These are phyloP conservation scores for Cryptosporidium tyzzeri DNA, from an alignment of 169 alveolate genomes.

Conservation along the genomic window DNA sequence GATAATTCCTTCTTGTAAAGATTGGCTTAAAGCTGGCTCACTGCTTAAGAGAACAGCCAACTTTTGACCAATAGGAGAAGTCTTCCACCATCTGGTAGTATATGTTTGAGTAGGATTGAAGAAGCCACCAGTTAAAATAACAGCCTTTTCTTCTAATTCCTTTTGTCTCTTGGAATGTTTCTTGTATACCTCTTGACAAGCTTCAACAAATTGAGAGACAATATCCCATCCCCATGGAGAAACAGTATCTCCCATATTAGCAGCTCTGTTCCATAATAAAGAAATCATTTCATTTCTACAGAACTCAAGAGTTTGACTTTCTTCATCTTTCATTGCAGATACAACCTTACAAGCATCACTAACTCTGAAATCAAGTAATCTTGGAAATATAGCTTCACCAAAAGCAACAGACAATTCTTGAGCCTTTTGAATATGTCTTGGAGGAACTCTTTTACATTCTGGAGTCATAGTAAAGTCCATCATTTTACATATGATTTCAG, in stretches of 20 bases:
- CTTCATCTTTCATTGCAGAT: constrained; percentile 48
- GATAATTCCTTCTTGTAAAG: constrained; percentile 52
- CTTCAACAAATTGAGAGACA: constrained; percentile 59
- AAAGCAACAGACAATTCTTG: constrained; percentile 58
- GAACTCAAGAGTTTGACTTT: constrained; percentile 46
- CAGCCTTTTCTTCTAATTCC: constrained; percentile 69
- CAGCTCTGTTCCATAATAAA: constrained; percentile 58
- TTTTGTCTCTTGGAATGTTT: constrained; percentile 37
- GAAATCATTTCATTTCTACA: constrained; percentile 74
- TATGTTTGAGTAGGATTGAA: constrained; percentile 59
- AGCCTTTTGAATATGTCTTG: constrained; percentile 58
- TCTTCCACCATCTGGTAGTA: constrained; percentile 74
- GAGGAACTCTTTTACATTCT: constrained; percentile 65
- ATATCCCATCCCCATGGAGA: constrained; percentile 77
- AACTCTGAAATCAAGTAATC: constrained; percentile 66
- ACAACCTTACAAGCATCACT: constrained; percentile 64
- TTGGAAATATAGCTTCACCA: constrained; percentile 55
- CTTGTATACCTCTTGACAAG: constrained; percentile 72
- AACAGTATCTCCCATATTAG: constrained; percentile 51
- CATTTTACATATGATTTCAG: constrained; percentile 67
- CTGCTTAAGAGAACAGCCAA: constrained; percentile 31
- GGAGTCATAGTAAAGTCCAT: constrained; percentile 69
- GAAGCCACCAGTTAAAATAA: constrained; percentile 69
- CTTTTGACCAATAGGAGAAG: constrained; percentile 73
- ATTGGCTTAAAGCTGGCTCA: constrained; percentile 61